Percentiles rank a stretch among this genome's conserved stretches.
Evolutionary conservation across 805 yeast genomes (phyloP).

Genomic region (Wickerhamomyces canadensis): DNA sequence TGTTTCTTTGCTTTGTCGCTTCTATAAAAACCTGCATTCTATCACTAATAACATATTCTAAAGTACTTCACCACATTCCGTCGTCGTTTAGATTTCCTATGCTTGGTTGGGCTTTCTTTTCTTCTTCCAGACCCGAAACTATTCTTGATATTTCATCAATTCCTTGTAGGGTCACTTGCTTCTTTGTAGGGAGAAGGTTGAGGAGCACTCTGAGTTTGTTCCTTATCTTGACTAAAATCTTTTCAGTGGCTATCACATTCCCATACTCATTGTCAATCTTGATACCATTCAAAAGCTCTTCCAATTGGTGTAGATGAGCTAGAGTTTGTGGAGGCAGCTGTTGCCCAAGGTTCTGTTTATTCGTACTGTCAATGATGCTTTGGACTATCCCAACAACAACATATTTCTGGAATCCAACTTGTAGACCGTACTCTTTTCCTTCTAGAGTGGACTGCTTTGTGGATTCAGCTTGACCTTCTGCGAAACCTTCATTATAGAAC

Average conservation of each 20-base stretch:
- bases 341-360: conserved; percentile 14
- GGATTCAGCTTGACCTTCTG: conserved; percentile 65
- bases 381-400: conserved; percentile 63
- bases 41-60: no score
- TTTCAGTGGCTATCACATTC: conserved; percentile 52
- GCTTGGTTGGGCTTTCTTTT: conserved; percentile 10
- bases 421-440: conserved; percentile 82
- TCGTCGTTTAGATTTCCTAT: conserved; percentile 20
- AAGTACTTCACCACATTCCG: conserved; percentile 26
- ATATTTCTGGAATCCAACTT: conserved; percentile 69
- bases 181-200: conserved; percentile 23
- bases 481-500: conserved; percentile 62
- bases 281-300: conserved; percentile 25
- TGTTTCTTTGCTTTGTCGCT: no score
- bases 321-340: conserved; percentile 19
- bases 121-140: conserved; percentile 15
- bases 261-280: conserved; percentile 44
- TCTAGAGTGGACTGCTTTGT: conserved; percentile 55
- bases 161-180: conserved; percentile 8
- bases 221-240: conserved; percentile 44
- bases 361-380: conserved; percentile 42
- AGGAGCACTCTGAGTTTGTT: conserved; percentile 56
- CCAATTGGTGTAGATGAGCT: conserved; percentile 23
- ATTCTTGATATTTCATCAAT: conserved; percentile 11
- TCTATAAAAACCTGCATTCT: background rate